These are phyloP conservation scores for Takashimella koratensis DNA, from an alignment of 1,284 basidiomycete genomes.

Conservation along the genomic window DNA sequence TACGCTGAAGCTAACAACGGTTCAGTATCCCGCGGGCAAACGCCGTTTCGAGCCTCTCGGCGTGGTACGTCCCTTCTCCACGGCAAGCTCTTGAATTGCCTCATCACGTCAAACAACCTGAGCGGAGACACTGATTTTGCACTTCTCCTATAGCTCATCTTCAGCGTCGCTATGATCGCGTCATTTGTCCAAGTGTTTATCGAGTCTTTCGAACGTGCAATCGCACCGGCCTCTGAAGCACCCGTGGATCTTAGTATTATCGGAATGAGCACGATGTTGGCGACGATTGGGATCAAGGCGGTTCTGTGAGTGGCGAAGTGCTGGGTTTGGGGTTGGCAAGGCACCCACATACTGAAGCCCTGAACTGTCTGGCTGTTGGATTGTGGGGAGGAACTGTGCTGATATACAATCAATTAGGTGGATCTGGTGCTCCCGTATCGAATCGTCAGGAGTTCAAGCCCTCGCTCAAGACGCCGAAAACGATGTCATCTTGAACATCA, in stretches of 20 bases:
- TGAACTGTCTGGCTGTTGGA: too few relatives aligned
- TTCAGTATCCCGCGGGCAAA: slow-evolving; percentile 54
- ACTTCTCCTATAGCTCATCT: slow-evolving; percentile 53
- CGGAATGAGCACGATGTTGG: slow-evolving; percentile 53
- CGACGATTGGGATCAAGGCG: slow-evolving; percentile 55
- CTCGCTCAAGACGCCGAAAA: slow-evolving; percentile 55
- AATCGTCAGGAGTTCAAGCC: slow-evolving; percentile 47
- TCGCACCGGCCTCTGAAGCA: slow-evolving; percentile 29
- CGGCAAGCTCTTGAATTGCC: too few relatives aligned
- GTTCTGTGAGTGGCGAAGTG: slow-evolving; percentile 51
- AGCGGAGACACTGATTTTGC: too few relatives aligned
- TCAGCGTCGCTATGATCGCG: slow-evolving; percentile 58
- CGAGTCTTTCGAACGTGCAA: slow-evolving; percentile 50
- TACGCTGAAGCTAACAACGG: slow-evolving; percentile 4
- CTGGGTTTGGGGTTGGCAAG: too few relatives aligned
- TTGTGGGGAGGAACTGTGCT: too few relatives aligned
- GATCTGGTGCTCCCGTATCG: slow-evolving; percentile 47
- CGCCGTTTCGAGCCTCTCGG: slow-evolving; percentile 53
- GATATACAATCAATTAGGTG: slow-evolving; percentile 39
- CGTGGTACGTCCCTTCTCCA: slow-evolving; percentile 28
- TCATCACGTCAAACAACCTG: too few relatives aligned
- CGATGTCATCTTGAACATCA: slow-evolving; percentile 55
- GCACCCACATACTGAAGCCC: too few relatives aligned
- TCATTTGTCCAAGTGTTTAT: slow-evolving; percentile 53
- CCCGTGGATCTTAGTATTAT: slow-evolving; percentile 42